Conservation (phyloP, 2,329 filamentous ascomycete species). For the Botrytis sinoallii region DNA sequence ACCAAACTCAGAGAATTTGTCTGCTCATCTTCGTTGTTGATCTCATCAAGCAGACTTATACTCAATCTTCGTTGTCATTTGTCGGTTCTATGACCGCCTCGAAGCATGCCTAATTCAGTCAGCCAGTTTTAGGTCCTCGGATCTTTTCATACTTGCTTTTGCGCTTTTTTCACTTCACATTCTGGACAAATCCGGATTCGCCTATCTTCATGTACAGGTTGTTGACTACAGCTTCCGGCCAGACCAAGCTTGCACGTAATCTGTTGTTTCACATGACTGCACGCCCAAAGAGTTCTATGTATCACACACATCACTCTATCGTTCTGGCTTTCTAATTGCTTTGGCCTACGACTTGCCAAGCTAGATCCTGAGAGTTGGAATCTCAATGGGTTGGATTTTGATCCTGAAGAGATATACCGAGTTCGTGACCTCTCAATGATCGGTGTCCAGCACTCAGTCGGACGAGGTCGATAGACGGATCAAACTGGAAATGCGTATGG, state of each 20-base stretch:
- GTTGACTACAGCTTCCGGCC: background rate
- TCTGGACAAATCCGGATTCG: background rate
- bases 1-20: background rate
- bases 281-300: background rate
- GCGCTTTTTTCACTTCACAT: background rate
- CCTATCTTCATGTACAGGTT: background rate
- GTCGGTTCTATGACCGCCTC: background rate
- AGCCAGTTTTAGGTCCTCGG: background rate
- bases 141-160: background rate
- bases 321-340: background rate
- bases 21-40: background rate
- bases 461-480: background rate
- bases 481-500: background rate
- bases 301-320: background rate
- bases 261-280: background rate
- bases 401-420: background rate
- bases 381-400: background rate
- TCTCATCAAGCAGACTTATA: background rate
- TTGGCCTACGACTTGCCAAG: background rate
- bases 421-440: background rate
- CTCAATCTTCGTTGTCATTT: background rate
- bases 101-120: background rate
- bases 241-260: background rate
- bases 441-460: background rate
- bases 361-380: background rate